Evolutionary conservation across 495 filamentous ascomycete genomes (phyloP), one percentile per base, ranked within the genome.

Genomic region (Chaetomium cochliodes): DNA sequence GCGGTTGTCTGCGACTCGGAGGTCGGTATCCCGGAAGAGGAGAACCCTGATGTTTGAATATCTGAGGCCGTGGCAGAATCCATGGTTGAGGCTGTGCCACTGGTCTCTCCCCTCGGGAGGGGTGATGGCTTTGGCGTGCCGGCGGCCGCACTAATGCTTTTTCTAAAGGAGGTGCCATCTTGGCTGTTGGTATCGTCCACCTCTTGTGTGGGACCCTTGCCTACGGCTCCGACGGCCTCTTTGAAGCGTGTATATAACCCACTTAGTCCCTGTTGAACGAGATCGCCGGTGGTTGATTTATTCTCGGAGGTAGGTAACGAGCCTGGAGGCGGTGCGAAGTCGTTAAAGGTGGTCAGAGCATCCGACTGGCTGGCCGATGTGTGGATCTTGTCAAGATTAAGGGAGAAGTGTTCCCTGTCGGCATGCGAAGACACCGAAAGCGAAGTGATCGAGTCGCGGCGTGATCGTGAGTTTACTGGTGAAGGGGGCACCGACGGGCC

Each of bases 291-390:
- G 23, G 89, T 78, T 11, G 83, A 83, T 71, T 91, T 92, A 51
- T 77, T 85, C 66, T 96, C 91, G 26, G 76, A 74, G 20, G 78
- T 76, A 4, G 85, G 79, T 74, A 66, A 77, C 60, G 67, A 80
- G 51, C 74, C 84, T 59, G 78, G 90, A 65, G 78, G 88, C 54
- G 80, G 84, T 13, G 81, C 88, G 62, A 94, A 91, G 55, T 96
- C 92, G 75, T 93, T 92, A 77, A 97, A 97, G 22, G 90, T 92
- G 12, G 92, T 96, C 15, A 96, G 79, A 41, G 84, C 82, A 39
- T 88, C 88, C 15, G 90, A 89, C 65, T 90, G 90, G 67, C 88
- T 93, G 7, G 92, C 91, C 23, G 88, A 81, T 18, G 77, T 90
- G 76, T 97, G 92, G 41, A 96, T 96, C 59, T 90, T 86, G 74